Percentiles rank a stretch among this genome's conserved stretches.
Evolutionary conservation across 495 filamentous ascomycete species (phyloP).

Genomic region (Penicillium coprophilum): DNA sequence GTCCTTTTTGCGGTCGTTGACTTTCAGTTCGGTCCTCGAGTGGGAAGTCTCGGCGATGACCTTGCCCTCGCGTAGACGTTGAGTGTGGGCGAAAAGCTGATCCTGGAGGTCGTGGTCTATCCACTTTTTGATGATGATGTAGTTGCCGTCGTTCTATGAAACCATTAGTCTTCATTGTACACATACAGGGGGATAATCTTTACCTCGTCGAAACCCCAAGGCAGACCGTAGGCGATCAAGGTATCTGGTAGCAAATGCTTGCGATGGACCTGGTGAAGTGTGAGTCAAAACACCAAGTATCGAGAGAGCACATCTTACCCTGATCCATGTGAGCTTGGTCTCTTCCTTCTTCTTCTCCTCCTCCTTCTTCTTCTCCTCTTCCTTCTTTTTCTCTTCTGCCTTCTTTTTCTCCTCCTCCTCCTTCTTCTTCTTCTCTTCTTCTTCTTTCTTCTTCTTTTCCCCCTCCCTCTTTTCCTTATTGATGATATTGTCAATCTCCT

Average conservation of each 20-base stretch:
- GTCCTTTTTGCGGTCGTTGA: constrained; percentile 54
- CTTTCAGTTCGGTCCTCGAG: constrained; percentile 48
- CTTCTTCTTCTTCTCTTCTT: constrained; percentile 46
- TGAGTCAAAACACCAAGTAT: constrained; percentile 14
- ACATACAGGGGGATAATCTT: constrained; percentile 10
- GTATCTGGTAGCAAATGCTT: constrained; percentile 53
- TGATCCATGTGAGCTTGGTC: constrained; percentile 52
- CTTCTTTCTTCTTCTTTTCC: constrained; percentile 46
- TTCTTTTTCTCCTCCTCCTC: constrained; percentile 50
- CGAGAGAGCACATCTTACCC: constrained; percentile 33
- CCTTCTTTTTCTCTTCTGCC: constrained; percentile 33
- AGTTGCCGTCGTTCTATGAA: constrained; percentile 59
- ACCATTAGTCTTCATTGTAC: not conserved
- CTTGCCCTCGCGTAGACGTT: constrained; percentile 57
- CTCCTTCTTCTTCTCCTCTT: not conserved
- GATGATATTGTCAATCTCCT: constrained; percentile 56
- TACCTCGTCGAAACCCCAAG: constrained; percentile 55
- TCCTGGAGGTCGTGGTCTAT: constrained; percentile 71
- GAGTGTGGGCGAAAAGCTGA: constrained; percentile 70
- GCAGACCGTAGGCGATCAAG: constrained; percentile 45
- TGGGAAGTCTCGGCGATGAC: constrained; percentile 44
- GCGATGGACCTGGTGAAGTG: constrained; percentile 40
- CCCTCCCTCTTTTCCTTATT: constrained; percentile 58
- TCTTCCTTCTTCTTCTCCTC: constrained; percentile 51
- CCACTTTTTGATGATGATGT: constrained; percentile 74